Evolutionary conservation across 371 early-diverging fungal genomes (phyloP).

Genomic region (Lichtheimia ornata): DNA sequence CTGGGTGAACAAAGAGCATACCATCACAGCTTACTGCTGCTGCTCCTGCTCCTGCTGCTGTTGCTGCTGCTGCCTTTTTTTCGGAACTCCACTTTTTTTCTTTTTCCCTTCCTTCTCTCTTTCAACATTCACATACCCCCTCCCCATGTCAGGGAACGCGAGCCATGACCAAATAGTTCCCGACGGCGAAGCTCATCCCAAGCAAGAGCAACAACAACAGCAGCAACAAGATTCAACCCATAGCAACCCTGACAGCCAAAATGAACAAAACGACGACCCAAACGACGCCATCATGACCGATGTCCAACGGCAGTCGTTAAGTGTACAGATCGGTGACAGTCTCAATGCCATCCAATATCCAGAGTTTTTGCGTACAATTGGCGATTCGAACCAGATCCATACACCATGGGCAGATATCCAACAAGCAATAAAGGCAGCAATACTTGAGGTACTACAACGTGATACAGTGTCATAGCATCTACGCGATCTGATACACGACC

Average conservation of each 20-base stretch:
- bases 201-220: neutral
- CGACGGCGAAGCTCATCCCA: too few relatives aligned
- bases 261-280: neutral
- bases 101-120: too few relatives aligned
- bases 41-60: too few relatives aligned
- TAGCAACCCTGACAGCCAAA: neutral
- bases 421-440: slow-evolving; percentile 7
- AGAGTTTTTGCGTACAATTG: neutral
- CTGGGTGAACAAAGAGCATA: too few relatives aligned
- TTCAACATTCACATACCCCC: too few relatives aligned
- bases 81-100: too few relatives aligned
- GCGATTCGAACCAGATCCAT: slow-evolving; percentile 3
- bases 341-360: slow-evolving; percentile 7
- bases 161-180: slow-evolving; percentile 5
- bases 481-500: neutral
- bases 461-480: neutral
- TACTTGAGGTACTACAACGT: neutral
- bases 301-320: neutral
- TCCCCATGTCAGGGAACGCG: slow-evolving; percentile 3
- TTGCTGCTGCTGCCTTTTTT: too few relatives aligned
- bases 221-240: neutral
- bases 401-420: slow-evolving; percentile 6
- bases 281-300: neutral
- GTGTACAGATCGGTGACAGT: slow-evolving; percentile 7
- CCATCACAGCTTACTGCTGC: too few relatives aligned